Percentiles rank a stretch among this genome's conserved stretches.
These are phyloP conservation scores for Mimosa pudica DNA, from an alignment of 306 rosid genomes.

Conservation along the genomic window DNA sequence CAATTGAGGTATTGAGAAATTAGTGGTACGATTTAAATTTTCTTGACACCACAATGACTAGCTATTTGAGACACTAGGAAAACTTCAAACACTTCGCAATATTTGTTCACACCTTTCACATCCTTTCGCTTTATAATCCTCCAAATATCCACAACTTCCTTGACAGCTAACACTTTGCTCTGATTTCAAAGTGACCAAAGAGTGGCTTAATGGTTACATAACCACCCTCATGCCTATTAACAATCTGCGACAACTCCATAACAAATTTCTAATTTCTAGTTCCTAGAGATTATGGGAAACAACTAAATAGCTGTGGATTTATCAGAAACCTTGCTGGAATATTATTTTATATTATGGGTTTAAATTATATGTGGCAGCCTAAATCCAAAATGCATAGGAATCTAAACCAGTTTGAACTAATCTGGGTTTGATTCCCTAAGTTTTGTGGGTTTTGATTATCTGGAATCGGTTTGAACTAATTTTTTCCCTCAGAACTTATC, in stretches of 20 bases:
- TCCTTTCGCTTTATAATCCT: background rate
- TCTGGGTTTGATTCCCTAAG: background rate
- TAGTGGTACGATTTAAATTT: background rate
- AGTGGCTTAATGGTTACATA: background rate
- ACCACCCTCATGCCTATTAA: background rate
- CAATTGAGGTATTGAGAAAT: background rate
- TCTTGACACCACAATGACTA: background rate
- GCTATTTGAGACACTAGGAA: background rate
- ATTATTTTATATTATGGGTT: conserved; percentile 6
- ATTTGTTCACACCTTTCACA: background rate
- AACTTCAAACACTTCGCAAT: background rate
- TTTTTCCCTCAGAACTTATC: conserved; percentile 11
- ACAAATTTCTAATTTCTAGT: background rate
- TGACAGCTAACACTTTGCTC: background rate
- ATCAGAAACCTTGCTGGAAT: conserved; percentile 12
- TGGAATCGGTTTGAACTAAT: background rate
- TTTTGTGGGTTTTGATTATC: background rate
- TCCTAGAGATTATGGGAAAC: background rate
- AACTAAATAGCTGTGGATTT: background rate
- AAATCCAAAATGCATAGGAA: conserved; percentile 4
- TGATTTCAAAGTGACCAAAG: background rate
- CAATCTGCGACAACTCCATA: background rate
- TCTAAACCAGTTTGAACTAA: background rate
- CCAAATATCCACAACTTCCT: background rate
- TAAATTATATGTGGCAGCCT: background rate